Evolutionary conservation across 306 rosid species (phyloP), one percentile per base, ranked within the genome.

Genomic region (Hippophae rhamnoides): DNA sequence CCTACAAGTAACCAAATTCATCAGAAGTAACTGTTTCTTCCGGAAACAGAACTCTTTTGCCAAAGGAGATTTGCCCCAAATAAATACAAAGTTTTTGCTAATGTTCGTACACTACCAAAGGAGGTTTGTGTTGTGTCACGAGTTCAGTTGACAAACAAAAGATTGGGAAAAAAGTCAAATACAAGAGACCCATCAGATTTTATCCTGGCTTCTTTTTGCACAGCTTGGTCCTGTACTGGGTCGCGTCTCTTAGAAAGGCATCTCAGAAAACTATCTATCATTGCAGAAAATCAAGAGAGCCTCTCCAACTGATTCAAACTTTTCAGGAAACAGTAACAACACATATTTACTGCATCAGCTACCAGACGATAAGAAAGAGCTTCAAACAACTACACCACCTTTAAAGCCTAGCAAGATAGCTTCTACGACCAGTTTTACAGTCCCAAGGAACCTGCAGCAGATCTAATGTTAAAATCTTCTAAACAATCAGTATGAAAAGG

Each of bases 61-160:
- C 95, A 86, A 87, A 83, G 96, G 87, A 87, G 94, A 82, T 80
- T 75, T 88, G 86, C 88, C 95, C 90, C 69, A 51, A 60, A 18
- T 3, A 64, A 77, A 72, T 63, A 75, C 69, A 45, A 68, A 65
- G 66, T 54, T 47, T 63, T 64, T 52, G 53, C 52, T 65, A 47
- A 31, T 56, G 53, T 60, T 69, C 56, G 68, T 53, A 57, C 54
- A 56, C 69, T 69, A 64, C 58, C 63, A 72, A 60, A 31, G 72
- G 58, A 65, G 61, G 57, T 59, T 58, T 43, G 65, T 43, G 42
- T 41, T 64, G 66, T 47, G 61, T 13, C 72, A 41, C 59, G 75
- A 67, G 51, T 44, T 58, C 43, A 56, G 71, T 31, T 10, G 59
- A 76, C 69, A 77, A 66, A 51, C 43, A 77, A 64, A 68, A 47